phyloP scores from a whole-genome alignment of 2,329 filamentous ascomycete species.

The Penicillium sp. region DNA sequence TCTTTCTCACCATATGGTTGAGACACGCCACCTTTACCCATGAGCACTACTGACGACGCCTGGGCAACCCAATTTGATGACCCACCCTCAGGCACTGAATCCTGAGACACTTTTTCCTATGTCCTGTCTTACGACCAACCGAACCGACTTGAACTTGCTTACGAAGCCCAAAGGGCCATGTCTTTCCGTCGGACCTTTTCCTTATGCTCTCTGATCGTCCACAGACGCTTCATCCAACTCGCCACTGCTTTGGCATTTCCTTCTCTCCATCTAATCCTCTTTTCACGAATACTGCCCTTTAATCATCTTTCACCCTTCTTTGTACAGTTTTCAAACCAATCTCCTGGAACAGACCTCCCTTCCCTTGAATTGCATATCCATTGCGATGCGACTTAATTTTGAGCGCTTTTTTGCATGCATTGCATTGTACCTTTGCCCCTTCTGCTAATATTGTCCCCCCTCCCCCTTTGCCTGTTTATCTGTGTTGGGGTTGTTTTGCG shows the following conservation, averaged over 20 bases:
- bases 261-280: slow-evolving; percentile 29
- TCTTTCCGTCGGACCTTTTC: slow-evolving; percentile 5
- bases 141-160: slow-evolving; percentile 2
- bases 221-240: background rate
- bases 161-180: slow-evolving; percentile 2
- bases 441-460: background rate
- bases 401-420: slow-evolving; percentile 9
- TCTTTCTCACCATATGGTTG: slow-evolving; percentile 8
- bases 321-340: slow-evolving; percentile 30
- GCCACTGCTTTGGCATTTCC: slow-evolving; percentile 25
- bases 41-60: slow-evolving; percentile 20
- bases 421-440: slow-evolving; percentile 6
- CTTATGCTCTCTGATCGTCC: background rate
- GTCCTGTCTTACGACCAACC: slow-evolving; percentile 9
- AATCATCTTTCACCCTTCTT: slow-evolving; percentile 28
- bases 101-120: slow-evolving; percentile 8
- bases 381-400: slow-evolving; percentile 5
- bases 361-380: slow-evolving; percentile 31
- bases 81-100: background rate
- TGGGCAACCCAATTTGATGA: slow-evolving; percentile 7
- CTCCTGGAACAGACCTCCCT: slow-evolving; percentile 20
- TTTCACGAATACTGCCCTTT: slow-evolving; percentile 31
- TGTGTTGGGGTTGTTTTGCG: slow-evolving; percentile 3
- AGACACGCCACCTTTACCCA: slow-evolving; percentile 20
- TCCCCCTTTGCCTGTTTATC: background rate